A percentile compares a stretch with the other conserved stretches of the same genome.
These are phyloP conservation scores for Cladophialophora yegresii DNA, from an alignment of 2,329 filamentous ascomycete species.

Conservation along the genomic window DNA sequence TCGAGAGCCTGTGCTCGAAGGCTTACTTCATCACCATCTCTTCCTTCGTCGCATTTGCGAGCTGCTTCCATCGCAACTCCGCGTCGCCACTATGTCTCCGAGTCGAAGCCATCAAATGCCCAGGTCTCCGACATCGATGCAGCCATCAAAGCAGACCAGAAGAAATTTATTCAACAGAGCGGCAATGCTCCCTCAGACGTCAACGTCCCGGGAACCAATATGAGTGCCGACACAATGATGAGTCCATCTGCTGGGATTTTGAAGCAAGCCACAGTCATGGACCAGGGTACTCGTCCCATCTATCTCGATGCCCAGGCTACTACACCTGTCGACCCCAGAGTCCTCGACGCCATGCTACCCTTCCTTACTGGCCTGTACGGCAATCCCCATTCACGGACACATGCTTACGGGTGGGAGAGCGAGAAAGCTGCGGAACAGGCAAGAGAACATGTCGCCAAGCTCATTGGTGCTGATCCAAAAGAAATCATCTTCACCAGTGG, in stretches of 20 bases:
- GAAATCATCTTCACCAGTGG: conserved; percentile 99
- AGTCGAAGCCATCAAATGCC: conserved; percentile 75
- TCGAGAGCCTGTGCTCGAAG: conserved; percentile 60
- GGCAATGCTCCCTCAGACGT: conserved; percentile 58
- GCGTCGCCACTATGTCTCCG: conserved; percentile 75
- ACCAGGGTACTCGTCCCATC: conserved; percentile 88
- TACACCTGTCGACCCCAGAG: conserved; percentile 89
- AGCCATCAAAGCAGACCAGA: conserved; percentile 82
- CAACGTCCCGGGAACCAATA: conserved; percentile 60
- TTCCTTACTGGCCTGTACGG: conserved; percentile 92
- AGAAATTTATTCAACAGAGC: conserved; percentile 67
- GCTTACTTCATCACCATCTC: conserved; percentile 46
- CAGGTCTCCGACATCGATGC: conserved; percentile 75
- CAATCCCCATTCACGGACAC: conserved; percentile 94
- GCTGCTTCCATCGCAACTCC: conserved; percentile 45
- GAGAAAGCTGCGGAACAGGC: conserved; percentile 91
- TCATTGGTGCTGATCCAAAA: conserved; percentile 93
- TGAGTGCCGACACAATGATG: conserved; percentile 68
- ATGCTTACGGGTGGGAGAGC: conserved; percentile 98
- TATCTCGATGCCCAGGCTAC: conserved; percentile 99
- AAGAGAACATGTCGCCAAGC: conserved; percentile 74
- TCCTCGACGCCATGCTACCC: conserved; percentile 94
- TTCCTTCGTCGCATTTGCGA: conserved; percentile 41
- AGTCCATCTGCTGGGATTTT: conserved; percentile 81
- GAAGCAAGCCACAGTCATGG: conserved; percentile 89